Conservation (phyloP, 345 rosid species). For the Erodium maritimum region DNA sequence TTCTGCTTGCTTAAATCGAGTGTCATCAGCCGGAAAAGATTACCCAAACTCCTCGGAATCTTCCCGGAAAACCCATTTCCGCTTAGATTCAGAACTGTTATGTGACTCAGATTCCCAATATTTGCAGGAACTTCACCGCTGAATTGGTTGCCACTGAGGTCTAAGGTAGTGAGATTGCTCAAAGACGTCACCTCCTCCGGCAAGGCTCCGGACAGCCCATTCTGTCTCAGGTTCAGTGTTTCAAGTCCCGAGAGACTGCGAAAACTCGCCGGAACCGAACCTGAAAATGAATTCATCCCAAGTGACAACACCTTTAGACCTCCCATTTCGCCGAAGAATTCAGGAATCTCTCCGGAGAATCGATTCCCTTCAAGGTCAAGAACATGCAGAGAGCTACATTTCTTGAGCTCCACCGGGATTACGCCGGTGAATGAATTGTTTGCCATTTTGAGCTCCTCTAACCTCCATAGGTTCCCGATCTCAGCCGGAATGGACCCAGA, state of each 20-base stretch:
- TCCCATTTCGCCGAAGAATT: conserved; percentile 40
- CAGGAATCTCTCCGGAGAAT: conserved; percentile 53
- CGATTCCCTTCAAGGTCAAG: conserved; percentile 64
- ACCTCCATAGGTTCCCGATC: conserved; percentile 40
- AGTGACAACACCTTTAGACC: conserved; percentile 49
- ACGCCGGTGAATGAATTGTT: conserved; percentile 54
- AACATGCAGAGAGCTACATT: conserved; percentile 46
- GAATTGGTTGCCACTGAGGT: conserved; percentile 54
- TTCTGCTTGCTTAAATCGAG: conserved; percentile 61
- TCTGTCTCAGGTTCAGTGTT: conserved; percentile 38
- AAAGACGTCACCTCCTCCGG: conserved; percentile 48
- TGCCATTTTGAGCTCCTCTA: conserved; percentile 55
- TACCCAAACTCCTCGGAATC: conserved; percentile 41
- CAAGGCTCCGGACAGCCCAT: conserved; percentile 48
- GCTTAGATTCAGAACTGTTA: conserved; percentile 41
- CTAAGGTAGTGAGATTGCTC: conserved; percentile 51
- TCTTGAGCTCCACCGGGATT: conserved; percentile 48
- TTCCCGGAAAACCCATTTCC: conserved; percentile 43
- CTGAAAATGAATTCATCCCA: conserved; percentile 54
- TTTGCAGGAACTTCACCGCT: conserved; percentile 39
- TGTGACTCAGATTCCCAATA: conserved; percentile 42
- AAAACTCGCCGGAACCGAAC: conserved; percentile 48
- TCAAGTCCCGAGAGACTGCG: conserved; percentile 39
- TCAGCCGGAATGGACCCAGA: conserved; percentile 53
- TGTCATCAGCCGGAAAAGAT: conserved; percentile 36